Evolutionary conservation across 306 rosid species (phyloP), one percentile per base, ranked within the genome.

Genomic region (Medicago ruthenica): DNA sequence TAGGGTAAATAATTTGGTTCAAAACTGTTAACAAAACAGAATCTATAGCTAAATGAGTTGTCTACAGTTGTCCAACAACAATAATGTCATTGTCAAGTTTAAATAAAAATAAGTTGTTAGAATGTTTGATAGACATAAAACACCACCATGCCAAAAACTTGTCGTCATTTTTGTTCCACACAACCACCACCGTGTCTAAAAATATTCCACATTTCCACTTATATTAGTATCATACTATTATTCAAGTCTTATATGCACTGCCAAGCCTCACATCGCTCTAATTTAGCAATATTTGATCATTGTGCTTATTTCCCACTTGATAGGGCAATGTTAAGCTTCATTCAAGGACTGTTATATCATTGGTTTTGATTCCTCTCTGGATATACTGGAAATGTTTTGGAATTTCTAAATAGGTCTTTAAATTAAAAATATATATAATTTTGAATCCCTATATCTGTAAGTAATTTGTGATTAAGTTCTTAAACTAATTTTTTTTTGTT

Each of bases 231-330:
- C 36, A 4, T 31, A 36, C 3, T 31, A 31, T 5, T 31, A 31
- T 31, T 24, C 27, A 24, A 0, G 75, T 66, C 63, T 67, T 53
- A 55, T 24, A 17, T 55, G 31, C n/a, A 59, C 39, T n/a, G 57
- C 67, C 47, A 71, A 81, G 27, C 41, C 60, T 62, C 77, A 51
- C 61, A 59, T 62, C 20, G 22, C 13, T 59, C 54, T 34, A 16
- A 16, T 72, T 70, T 45, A 64, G 2, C 66, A 66, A 53, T 10
- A 39, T 9, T 79, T 79, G 34, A 71, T 72, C 69, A 71, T 17
- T 75, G 48, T 61, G 24, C 72, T 79, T 70, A 63, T 70, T 80
- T 78, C 76, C 76, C 51, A 75, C 70, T 50, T 67, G 37, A 20
- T 60, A 17, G 36, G 36, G 54, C 37, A 48, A 59, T 58, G 34